These are phyloP conservation scores for Hysterangium stoloniferum DNA, from an alignment of 768 basidiomycete genomes.

Conservation along the genomic window DNA sequence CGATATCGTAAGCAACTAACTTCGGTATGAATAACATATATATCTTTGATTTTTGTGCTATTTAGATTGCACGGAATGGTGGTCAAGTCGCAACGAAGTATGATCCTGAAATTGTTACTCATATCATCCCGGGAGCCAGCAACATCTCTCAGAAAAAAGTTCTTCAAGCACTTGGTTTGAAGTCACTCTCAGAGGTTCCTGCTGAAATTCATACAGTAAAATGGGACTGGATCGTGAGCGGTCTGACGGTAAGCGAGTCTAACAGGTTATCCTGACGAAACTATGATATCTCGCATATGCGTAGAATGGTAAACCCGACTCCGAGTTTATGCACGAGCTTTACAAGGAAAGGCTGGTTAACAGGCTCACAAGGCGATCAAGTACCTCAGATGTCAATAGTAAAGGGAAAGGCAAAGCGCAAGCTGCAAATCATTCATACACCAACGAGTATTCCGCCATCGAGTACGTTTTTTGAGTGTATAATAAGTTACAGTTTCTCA, in stretches of 20 bases:
- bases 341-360: conserved; percentile 5
- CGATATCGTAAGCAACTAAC: conserved; percentile 45
- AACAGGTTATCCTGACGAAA: neutral
- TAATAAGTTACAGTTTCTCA: neutral
- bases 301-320: neutral
- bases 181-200: conserved; percentile 49
- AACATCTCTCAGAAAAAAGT: conserved; percentile 19
- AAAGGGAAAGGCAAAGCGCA: conserved; percentile 1
- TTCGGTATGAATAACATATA: neutral
- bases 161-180: conserved; percentile 39
- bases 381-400: neutral
- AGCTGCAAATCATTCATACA: neutral
- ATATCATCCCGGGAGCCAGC: conserved; percentile 44
- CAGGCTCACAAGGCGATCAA: neutral
- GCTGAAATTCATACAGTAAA: conserved; percentile 54
- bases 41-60: neutral
- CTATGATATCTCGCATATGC: neutral
- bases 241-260: conserved; percentile 18
- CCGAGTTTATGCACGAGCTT: conserved; percentile 7
- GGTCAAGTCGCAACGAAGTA: conserved; percentile 53
- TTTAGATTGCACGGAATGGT: conserved; percentile 56
- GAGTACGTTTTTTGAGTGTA: conserved; percentile 1
- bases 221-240: conserved; percentile 54
- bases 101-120: conserved; percentile 50
- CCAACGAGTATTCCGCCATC: conserved; percentile 6